Evolutionary conservation across 768 basidiomycete species (phyloP), one percentile per base, ranked within the genome.

Genomic region (Pisolithus orientalis): DNA sequence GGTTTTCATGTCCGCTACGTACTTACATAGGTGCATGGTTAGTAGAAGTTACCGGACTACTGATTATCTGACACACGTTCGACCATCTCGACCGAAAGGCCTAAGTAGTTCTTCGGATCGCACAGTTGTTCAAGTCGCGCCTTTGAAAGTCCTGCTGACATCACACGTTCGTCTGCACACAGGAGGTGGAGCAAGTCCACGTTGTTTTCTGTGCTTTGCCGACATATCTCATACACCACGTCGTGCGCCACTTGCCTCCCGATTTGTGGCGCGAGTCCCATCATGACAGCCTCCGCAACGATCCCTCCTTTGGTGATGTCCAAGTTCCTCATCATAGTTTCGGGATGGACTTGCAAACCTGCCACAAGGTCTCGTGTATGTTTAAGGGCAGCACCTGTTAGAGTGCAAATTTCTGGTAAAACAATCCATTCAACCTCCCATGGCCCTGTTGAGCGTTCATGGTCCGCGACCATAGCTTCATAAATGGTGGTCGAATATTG

Each of bases 371-470:
- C 63, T 27, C 54, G 56, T 0, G 72, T 75, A 42, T 75, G 73
- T 47, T 56, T 58, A 46, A 77, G 52, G 0, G 69, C 65, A 6
- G 75, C 71, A 39, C 73, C 70, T 0, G 72, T 73, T 56, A 77
- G 57, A 27, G 70, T 75, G 53, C 64, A 72, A 43, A 74, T 73
- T 57, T 77, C 74, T 1, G 75, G 75, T 6, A 77, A 52, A 17
- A 67, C 71, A 6, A 77, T 73, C 76, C 75, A 77, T 53, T 77
- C 76, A n/a, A 76, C 72, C 57, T 77, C 72, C 75, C 75, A 77
- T 25, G 75, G 73, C 24, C 76, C 76, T 2, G 75, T 76, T 40
- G 74, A 72, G 17, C 76, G 68, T 50, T 76, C 76, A 40, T 77
- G 76, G 56, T 76, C 76, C 52, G 72, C 75, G 3, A 76, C 73